phyloP scores from a whole-genome alignment of 2,329 filamentous ascomycete genomes.

The Xylariaceae sp. region DNA sequence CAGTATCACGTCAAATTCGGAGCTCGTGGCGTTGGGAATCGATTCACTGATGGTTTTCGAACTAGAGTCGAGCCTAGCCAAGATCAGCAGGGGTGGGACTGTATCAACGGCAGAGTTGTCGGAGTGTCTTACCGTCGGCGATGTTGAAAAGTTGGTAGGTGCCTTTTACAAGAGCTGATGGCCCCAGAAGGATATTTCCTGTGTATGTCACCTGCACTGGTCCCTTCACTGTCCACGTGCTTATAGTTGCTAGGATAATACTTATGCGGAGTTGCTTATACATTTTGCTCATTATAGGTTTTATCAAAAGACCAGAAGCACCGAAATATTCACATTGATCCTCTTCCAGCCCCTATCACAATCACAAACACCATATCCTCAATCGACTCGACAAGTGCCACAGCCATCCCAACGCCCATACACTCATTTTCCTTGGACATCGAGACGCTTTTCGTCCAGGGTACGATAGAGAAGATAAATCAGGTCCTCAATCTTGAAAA shows the following conservation, averaged over 20 bases:
- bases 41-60: constrained; percentile 23
- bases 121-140: constrained; percentile 19
- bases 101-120: constrained; percentile 11
- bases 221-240: too few species aligned
- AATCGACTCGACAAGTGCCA: too few species aligned
- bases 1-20: constrained; percentile 12
- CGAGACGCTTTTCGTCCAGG: too few species aligned
- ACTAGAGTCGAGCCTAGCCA: constrained; percentile 12
- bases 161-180: constrained; percentile 2
- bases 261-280: too few species aligned
- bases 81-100: constrained; percentile 5
- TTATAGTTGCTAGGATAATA: too few species aligned
- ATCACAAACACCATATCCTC: too few species aligned
- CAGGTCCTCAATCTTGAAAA: background rate
- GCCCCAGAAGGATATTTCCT: background rate
- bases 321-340: too few species aligned
- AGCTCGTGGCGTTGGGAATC: constrained; percentile 14
- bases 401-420: too few species aligned
- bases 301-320: too few species aligned
- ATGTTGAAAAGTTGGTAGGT: constrained; percentile 24
- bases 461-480: background rate
- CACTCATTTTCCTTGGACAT: too few species aligned
- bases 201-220: background rate
- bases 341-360: too few species aligned
- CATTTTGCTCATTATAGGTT: too few species aligned